Evolutionary conservation across 768 basidiomycete genomes (phyloP).

Genomic region (Lactifluus subvellereus): DNA sequence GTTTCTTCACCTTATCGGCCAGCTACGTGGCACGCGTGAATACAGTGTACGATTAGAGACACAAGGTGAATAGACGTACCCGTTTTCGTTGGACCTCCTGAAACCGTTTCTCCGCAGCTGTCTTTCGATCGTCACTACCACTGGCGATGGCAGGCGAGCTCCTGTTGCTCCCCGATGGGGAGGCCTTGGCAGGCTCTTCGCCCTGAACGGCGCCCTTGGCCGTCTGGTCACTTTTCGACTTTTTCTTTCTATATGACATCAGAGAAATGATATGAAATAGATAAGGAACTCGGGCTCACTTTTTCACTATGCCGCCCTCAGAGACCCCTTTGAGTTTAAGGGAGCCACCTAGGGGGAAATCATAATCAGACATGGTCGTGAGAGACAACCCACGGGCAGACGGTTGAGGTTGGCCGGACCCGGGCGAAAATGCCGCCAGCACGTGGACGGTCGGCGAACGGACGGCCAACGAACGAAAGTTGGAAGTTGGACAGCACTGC

Average conservation of each 20-base stretch:
- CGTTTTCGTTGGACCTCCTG: conserved; percentile 80
- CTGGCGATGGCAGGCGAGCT: conserved; percentile 54
- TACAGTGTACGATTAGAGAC: not conserved
- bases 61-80: conserved; percentile 36
- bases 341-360: conserved; percentile 78
- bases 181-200: conserved; percentile 40
- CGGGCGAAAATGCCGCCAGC: not conserved
- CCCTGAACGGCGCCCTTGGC: conserved; percentile 34
- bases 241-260: conserved; percentile 65
- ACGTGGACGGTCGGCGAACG: not conserved
- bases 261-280: not conserved
- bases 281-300: conserved; percentile 42
- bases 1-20: conserved; percentile 62
- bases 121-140: conserved; percentile 51
- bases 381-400: not conserved
- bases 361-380: conserved; percentile 70
- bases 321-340: conserved; percentile 83
- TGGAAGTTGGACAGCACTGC: too few relatives aligned
- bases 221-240: conserved; percentile 46
- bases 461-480: too few relatives aligned
- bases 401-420: not conserved
- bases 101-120: conserved; percentile 83
- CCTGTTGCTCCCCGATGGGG: conserved; percentile 51
- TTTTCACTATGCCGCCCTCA: conserved; percentile 78
- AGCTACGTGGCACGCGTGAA: conserved; percentile 43